Conservation (phyloP, 73 alveolate genomes). For the Diophrys appendiculata region DNA sequence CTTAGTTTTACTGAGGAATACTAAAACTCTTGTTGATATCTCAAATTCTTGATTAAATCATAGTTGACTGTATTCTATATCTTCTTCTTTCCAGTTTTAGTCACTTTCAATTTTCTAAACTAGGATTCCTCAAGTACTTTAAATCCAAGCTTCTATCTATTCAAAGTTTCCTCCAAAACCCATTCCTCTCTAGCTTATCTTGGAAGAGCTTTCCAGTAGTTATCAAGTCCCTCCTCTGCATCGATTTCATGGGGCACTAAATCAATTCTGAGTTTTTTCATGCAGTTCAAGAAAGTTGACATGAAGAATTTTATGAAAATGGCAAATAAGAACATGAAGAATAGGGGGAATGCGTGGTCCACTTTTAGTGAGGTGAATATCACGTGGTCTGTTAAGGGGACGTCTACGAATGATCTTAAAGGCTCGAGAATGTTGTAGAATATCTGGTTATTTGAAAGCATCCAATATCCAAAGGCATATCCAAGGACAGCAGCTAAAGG, state of each 20-base stretch:
- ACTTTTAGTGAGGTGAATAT: no score
- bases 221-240: no score
- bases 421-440: conserved; percentile 22
- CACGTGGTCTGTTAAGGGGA: no score
- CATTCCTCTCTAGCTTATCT: no score
- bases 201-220: no score
- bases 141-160: no score
- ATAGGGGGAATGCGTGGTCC: conserved; percentile 29
- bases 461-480: conserved; percentile 43
- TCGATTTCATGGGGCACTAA: no score
- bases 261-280: conserved; percentile 3
- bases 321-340: conserved; percentile 15
- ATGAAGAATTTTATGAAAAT: conserved; percentile 14
- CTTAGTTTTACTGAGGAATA: conserved; percentile 19
- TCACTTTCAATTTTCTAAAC: no score
- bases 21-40: conserved; percentile 31
- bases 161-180: no score
- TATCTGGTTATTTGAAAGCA: conserved; percentile 44
- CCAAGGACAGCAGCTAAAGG: conserved; percentile 45
- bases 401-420: conserved; percentile 3
- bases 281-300: neutral
- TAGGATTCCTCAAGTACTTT: no score
- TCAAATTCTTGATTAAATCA: conserved; percentile 27
- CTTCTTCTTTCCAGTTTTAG: no score
- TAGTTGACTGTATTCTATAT: conserved; percentile 5